Evolutionary conservation across 495 filamentous ascomycete genomes (phyloP).

Genomic region (Aspergillus cavernicola): DNA sequence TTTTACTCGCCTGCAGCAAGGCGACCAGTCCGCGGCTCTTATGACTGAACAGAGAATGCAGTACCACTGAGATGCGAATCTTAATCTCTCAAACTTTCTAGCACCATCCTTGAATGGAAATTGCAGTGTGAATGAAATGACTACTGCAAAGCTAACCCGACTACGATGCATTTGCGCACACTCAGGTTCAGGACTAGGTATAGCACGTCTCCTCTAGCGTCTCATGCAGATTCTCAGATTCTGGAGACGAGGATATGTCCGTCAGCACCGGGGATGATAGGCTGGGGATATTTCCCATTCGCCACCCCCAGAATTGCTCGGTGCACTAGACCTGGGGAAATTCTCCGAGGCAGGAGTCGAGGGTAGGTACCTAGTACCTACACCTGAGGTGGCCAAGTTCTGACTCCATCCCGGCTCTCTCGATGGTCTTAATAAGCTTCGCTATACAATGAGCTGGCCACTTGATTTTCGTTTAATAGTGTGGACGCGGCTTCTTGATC

Average conservation of each 20-base stretch:
- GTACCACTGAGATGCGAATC: background rate
- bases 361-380: background rate
- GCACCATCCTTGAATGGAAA: no score
- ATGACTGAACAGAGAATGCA: background rate
- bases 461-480: background rate
- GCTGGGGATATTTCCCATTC: background rate
- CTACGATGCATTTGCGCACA: background rate
- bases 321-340: background rate
- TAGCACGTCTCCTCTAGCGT: background rate
- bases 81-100: background rate
- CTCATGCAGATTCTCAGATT: constrained; percentile 1
- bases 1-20: background rate
- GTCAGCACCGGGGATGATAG: background rate
- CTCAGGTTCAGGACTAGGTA: background rate
- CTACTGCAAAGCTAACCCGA: constrained; percentile 3
- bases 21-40: background rate
- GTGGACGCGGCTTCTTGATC: background rate
- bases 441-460: background rate
- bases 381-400: background rate
- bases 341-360: background rate
- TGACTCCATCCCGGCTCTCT: background rate
- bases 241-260: background rate
- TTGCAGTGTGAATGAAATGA: no score
- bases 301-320: constrained; percentile 4
- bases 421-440: background rate